Evolutionary conservation across 176 grass and related monocot species (phyloP), one percentile per base, ranked within the genome.

Genomic region (Carex kokanica): DNA sequence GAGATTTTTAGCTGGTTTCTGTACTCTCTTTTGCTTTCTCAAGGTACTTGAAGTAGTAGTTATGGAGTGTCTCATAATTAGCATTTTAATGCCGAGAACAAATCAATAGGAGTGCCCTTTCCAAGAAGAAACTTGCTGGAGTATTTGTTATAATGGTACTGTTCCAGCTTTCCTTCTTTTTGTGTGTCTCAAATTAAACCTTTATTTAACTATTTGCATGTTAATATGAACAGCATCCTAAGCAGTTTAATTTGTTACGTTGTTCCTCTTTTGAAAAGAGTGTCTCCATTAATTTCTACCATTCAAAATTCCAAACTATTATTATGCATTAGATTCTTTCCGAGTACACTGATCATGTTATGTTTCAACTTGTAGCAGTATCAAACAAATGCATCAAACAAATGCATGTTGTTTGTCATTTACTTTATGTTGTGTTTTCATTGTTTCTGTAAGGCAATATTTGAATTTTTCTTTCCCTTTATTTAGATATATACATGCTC

Each of bases 51-150:
- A 54, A 74, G n/a, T n/a, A 55, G 47, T 56, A 56, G 73, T 32
- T 78, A 32, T 34, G 25, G 73, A 56, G 73, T 49, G 13, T 78
- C 49, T 78, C 73, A 78, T 78, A 78, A 78, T 78, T 78, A 78
- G 73, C 73, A 78, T 56, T 51, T 78, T 56, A 78, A 78, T 55
- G 73, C 73, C 15, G 0, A 56, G 23, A 6, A 18, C 5, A 25
- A 75, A 55, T 78, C 24, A 78, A 25, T 78, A 56, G 23, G 1
- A 29, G 24, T 32, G 49, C 23, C 73, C 51, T 78, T 78, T 78
- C 73, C 73, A 78, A 56, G 45, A 56, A 78, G 73, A 18, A 56
- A 78, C 13, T 56, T 0, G 23, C 24, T 54, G 72, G 70, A 14
- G 73, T 78, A 24, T 77, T 29, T 78, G 72, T 77, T 29, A 77